These are phyloP conservation scores for Colletotrichum tabaci DNA, from an alignment of 2,329 filamentous ascomycete species.

Conservation along the genomic window DNA sequence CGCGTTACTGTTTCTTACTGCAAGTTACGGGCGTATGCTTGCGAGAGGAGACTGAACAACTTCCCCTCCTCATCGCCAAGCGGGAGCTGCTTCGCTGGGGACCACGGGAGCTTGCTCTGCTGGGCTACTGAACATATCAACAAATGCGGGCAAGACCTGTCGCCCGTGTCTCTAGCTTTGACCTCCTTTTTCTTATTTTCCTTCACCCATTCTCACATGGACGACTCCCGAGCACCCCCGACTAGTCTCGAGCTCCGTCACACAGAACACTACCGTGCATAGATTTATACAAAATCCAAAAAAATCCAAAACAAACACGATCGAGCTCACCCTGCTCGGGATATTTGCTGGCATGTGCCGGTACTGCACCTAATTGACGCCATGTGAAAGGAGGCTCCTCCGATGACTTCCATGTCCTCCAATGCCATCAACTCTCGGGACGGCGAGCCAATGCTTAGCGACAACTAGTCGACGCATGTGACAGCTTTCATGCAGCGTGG, in stretches of 20 bases:
- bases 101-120: not conserved
- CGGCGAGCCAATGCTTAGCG: conserved; percentile 20
- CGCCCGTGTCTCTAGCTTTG: not conserved
- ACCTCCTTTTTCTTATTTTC: not conserved
- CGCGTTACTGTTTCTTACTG: not conserved
- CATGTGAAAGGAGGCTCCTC: conserved; percentile 7
- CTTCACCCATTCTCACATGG: not conserved
- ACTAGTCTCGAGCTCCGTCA: conserved; percentile 16
- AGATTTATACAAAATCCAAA: not conserved
- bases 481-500: conserved; percentile 17
- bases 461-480: conserved; percentile 30
- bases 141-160: not conserved
- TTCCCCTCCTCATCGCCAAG: not conserved
- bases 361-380: not conserved
- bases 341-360: not conserved
- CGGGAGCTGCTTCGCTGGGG: conserved; percentile 8
- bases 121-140: not conserved
- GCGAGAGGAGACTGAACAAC: not conserved
- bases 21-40: not conserved
- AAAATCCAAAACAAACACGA: not conserved
- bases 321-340: not conserved
- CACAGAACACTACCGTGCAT: conserved; percentile 14
- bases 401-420: not conserved
- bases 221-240: not conserved
- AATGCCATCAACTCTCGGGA: conserved; percentile 13